Conservation (phyloP, 345 rosid genomes). For the Euphorbia pulcherrima region DNA sequence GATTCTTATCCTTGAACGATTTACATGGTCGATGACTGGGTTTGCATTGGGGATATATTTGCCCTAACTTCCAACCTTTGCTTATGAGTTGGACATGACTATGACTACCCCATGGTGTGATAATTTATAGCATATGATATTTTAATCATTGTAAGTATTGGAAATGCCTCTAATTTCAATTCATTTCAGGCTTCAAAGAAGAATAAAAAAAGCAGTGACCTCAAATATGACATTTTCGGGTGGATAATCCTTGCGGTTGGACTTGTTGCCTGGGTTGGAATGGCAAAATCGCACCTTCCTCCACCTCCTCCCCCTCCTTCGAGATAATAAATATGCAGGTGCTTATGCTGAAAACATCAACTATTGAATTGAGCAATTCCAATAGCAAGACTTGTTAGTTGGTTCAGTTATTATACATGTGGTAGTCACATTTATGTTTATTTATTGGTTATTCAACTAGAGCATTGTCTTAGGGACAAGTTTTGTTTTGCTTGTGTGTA, state of each 20-base stretch:
- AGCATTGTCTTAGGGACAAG: background rate
- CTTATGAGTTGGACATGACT: background rate
- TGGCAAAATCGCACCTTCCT: conserved; percentile 22
- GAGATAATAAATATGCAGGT: conserved; percentile 17
- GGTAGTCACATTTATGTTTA: conserved; percentile 1
- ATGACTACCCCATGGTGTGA: background rate
- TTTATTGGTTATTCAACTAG: background rate
- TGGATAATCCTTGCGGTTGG: conserved; percentile 32
- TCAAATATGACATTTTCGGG: conserved; percentile 25
- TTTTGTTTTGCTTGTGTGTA: background rate
- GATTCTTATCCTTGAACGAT: background rate
- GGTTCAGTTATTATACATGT: conserved; percentile 16
- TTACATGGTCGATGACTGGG: background rate
- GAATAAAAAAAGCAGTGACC: conserved; percentile 19
- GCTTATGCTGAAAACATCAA: conserved; percentile 20
- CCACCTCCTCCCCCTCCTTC: conserved; percentile 35
- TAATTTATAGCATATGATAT: background rate
- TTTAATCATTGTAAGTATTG: background rate
- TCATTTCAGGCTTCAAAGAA: conserved; percentile 26
- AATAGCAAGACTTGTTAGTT: conserved; percentile 16
- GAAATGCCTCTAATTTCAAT: background rate
- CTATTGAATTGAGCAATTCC: conserved; percentile 6
- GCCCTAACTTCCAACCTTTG: background rate
- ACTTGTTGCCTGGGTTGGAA: conserved; percentile 25
- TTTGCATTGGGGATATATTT: background rate